Base-by-base conservation (phyloP, 148 eudicot species). In the Cornus kousa region DNA sequence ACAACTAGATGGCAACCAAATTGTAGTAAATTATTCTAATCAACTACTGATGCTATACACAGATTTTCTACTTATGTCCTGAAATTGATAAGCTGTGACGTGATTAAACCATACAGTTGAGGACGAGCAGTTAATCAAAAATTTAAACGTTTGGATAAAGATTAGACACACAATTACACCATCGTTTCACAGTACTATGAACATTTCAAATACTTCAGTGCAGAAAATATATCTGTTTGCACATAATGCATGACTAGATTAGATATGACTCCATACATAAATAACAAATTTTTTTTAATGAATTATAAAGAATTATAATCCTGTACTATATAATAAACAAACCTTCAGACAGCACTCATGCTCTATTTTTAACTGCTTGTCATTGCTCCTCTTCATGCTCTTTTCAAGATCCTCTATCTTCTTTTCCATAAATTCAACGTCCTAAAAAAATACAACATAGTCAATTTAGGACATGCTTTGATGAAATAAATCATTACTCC, bases 361-460 rank as follows among this genome's bases (percentile, higher is more conserved):
- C 87, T 96, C 99, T 80, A 93, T 71, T 83, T 96, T 93, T 83
- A 96, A 81, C 77, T 90, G 95, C 82, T 93, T 96, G 83, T 96
- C 99, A 83, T 94, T 96, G 92, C 99, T 96, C 80, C 97, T 90
- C 89, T 92, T 94, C 99, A 96, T 93, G 87, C 97, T 89, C 86
- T 96, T 96, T 78, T 96, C 98, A 72, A 96, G 85, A 86, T 96
- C 99, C 81, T 93, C 99, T 55, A 88, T 88, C 82, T 85, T 90
- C 77, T 85, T 90, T 77, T 85, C 89, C 88, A 96, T 88, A 83
- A 94, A 96, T 80, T 96, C 99, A 77, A 94, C 73, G 83, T 96
- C 99, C 99, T 79, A 60, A 77, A 68, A 24, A 32, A 78, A 43
- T 6, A 76, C 23, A 78, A 76, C 16, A 67, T 55, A 73, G 1